Base-by-base conservation (phyloP, 2,329 filamentous ascomycete species). In the Cytospora chrysosperma region DNA sequence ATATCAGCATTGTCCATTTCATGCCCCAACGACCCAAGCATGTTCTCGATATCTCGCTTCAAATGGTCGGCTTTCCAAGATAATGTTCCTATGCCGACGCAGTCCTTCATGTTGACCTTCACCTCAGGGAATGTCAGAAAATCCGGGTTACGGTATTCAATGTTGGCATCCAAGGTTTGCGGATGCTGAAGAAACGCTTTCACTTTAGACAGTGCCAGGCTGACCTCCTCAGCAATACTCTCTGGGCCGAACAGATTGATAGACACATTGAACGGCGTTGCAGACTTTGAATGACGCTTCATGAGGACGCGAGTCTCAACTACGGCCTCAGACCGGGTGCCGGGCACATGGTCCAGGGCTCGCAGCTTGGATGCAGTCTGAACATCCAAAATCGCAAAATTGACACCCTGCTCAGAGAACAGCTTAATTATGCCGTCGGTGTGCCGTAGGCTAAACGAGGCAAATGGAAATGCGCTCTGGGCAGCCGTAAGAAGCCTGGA, bases 71-170 rank as follows among this genome's bases (percentile, higher is more conserved):
- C 34, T 21, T 56, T 12, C 9, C 2, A 24, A 10, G 21, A 13
- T 5, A 17, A 21, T 21, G 40, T 17, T 1, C 24, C 26, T 13
- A n/a, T 56, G 10, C 34, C 24, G 1, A 56, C 21, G 19, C 19
- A 27, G 17, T 56, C 34, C 4, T 30, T 56, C 54, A 56, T 56
- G 17, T 26, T 15, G 3, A 27, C 15, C 19, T 30, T 17, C 17
- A 43, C 9, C 5, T 37, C 54, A 7, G 54, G 54, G 10, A 56
- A 30, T 17, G 21, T 9, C 37, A 56, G 28, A 5, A 56, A 47
- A n/a, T 56, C 54, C 30, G 54, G 54, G 7, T 56, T 56, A 13
- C 21, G 9, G 54, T 56, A 56, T 19, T 56, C 54, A 19, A 56
- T n/a, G 7, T 10, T 13, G 17, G 4, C 2, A 21, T 47, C 8